These are phyloP conservation scores for Hymenotorrendiella dingleyae DNA, from an alignment of 2,329 filamentous ascomycete species.

Conservation along the genomic window DNA sequence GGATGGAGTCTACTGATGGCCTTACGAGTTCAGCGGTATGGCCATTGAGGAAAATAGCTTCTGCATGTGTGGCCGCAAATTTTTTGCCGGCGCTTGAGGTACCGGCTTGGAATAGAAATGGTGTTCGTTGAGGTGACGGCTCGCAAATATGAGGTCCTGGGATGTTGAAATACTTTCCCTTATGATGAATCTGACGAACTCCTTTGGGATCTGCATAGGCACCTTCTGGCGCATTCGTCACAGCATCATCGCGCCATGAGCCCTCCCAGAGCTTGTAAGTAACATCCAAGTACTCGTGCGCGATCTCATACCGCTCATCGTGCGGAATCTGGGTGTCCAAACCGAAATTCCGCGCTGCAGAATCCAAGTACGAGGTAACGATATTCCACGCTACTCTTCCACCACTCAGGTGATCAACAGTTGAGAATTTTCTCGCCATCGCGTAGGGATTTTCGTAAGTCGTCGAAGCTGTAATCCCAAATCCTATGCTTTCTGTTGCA, in stretches of 20 bases:
- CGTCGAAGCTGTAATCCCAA: slow-evolving; percentile 60
- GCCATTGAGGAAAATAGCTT: slow-evolving; percentile 60
- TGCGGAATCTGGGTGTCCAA: slow-evolving; percentile 51
- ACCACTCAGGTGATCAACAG: slow-evolving; percentile 6
- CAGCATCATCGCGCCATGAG: slow-evolving; percentile 39
- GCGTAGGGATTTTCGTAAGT: slow-evolving; percentile 66
- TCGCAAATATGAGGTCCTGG: slow-evolving; percentile 53
- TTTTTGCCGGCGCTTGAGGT: slow-evolving; percentile 56
- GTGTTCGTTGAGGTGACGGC: slow-evolving; percentile 19
- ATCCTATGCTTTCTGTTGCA: slow-evolving; percentile 56
- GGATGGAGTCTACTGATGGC: slow-evolving; percentile 41
- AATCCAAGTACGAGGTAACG: slow-evolving; percentile 62
- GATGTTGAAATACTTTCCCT: slow-evolving; percentile 56
- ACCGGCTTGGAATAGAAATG: slow-evolving; percentile 51
- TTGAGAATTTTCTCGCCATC: slow-evolving; percentile 37
- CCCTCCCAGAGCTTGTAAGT: slow-evolving; percentile 42
- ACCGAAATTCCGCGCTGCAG: slow-evolving; percentile 56
- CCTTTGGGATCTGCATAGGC: slow-evolving; percentile 33
- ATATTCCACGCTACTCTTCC: slow-evolving; percentile 22
- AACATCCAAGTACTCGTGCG: slow-evolving; percentile 57
- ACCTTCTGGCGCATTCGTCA: slow-evolving; percentile 55
- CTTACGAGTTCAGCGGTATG: slow-evolving; percentile 46
- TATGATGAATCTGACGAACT: slow-evolving; percentile 54
- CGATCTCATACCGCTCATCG: slow-evolving; percentile 58
- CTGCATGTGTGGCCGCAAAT: slow-evolving; percentile 63